A percentile compares a stretch with the other conserved stretches of the same genome.
Evolutionary conservation across 169 alveolate species (phyloP).

Genomic region (Neospora caninum): DNA sequence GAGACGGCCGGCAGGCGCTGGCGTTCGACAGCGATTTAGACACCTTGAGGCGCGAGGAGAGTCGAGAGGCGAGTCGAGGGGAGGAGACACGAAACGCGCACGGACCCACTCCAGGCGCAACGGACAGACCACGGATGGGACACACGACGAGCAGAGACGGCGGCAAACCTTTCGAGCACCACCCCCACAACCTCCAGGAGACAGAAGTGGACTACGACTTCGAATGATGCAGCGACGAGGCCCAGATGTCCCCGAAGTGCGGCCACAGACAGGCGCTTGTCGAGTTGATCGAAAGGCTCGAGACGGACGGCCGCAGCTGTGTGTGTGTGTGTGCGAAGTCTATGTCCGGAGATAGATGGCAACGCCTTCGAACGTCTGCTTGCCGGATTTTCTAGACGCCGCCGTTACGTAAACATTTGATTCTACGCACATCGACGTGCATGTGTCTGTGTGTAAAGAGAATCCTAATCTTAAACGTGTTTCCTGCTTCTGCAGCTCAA

Average conservation of each 20-base stretch:
- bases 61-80: not conserved
- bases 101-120: not conserved
- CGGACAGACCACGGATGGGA: not conserved
- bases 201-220: slow-evolving; percentile 41
- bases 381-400: too few relatives aligned
- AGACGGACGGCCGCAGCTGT: too few relatives aligned
- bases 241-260: not conserved
- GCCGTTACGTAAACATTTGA: too few relatives aligned
- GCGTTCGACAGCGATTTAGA: not conserved
- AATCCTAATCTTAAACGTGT: too few relatives aligned
- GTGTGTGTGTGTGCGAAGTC: too few relatives aligned
- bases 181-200: not conserved
- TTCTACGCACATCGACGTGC: too few relatives aligned
- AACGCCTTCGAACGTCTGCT: too few relatives aligned
- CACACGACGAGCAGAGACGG: not conserved
- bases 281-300: too few relatives aligned
- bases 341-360: too few relatives aligned
- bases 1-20: not conserved
- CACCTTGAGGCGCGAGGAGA: not conserved
- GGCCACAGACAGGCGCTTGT: not conserved
- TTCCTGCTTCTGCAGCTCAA: not conserved
- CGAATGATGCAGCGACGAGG: not conserved
- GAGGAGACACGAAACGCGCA: not conserved
- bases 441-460: too few relatives aligned
- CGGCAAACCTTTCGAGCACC: not conserved